phyloP scores from a whole-genome alignment of 2,329 filamentous ascomycete genomes.

The Dactylellina sp. region DNA sequence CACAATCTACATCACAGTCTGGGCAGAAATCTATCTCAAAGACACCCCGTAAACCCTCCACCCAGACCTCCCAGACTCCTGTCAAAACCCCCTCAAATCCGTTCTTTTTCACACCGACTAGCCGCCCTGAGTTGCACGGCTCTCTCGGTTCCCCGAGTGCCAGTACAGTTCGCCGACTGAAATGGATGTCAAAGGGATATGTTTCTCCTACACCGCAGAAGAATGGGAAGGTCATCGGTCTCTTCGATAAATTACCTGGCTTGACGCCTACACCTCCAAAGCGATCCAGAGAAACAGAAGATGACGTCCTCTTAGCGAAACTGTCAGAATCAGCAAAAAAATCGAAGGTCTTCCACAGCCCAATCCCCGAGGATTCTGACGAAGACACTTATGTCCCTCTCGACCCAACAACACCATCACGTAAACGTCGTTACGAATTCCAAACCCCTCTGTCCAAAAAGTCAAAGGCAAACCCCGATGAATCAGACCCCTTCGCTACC shows the following conservation, averaged over 20 bases:
- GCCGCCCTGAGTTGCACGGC: slow-evolving; percentile 25
- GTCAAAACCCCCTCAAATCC: slow-evolving; percentile 42
- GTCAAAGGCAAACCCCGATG: slow-evolving; percentile 8
- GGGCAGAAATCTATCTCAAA: not conserved
- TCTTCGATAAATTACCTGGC: slow-evolving; percentile 46
- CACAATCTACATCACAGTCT: slow-evolving; percentile 16
- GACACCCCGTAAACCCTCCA: slow-evolving; percentile 26
- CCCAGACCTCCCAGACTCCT: slow-evolving; percentile 17
- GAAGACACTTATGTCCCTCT: slow-evolving; percentile 40
- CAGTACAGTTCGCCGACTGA: slow-evolving; percentile 35
- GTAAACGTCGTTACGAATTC: slow-evolving; percentile 51
- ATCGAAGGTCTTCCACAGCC: slow-evolving; percentile 6
- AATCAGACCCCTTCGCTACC: slow-evolving; percentile 37
- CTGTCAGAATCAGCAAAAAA: slow-evolving; percentile 36
- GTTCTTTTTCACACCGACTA: slow-evolving; percentile 41
- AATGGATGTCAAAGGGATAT: slow-evolving; percentile 55
- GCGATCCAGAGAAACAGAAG: slow-evolving; percentile 29
- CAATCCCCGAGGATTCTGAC: slow-evolving; percentile 17
- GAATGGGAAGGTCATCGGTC: slow-evolving; percentile 44
- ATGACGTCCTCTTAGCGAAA: slow-evolving; percentile 21
- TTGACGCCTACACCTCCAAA: slow-evolving; percentile 43
- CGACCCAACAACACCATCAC: slow-evolving; percentile 49
- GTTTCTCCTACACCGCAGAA: slow-evolving; percentile 52
- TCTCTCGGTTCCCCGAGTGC: slow-evolving; percentile 31
- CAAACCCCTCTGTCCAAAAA: slow-evolving; percentile 50